Conservation (phyloP, 2,329 filamentous ascomycete species). For the Canariomyces notabilis region DNA sequence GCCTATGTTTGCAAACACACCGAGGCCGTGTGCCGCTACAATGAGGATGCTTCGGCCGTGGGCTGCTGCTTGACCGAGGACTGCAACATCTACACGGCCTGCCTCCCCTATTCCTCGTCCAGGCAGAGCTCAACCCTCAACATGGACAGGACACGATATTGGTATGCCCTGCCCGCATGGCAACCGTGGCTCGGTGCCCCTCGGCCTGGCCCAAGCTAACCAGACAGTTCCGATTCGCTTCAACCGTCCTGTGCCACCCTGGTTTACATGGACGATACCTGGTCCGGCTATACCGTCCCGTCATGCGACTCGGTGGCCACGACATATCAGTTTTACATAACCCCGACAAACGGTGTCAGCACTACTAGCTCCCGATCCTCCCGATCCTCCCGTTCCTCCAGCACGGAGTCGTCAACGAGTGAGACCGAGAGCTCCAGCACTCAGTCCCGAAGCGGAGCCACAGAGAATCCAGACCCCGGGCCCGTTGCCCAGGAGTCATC, state of each 20-base stretch:
- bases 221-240: conserved; percentile 10
- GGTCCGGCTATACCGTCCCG: conserved; percentile 15
- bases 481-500: not conserved
- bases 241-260: conserved; percentile 15
- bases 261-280: conserved; percentile 8
- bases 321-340: conserved; percentile 7
- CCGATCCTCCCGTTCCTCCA: conserved; percentile 12
- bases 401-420: not conserved
- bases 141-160: conserved; percentile 15
- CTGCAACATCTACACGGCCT: conserved; percentile 17
- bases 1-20: conserved; percentile 1
- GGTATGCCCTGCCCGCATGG: conserved; percentile 3
- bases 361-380: conserved; percentile 23
- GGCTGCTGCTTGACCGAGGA: conserved; percentile 15
- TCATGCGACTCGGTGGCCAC: conserved; percentile 9
- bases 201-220: not conserved
- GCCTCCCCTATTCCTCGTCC: conserved; percentile 13
- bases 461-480: not conserved
- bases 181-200: not conserved
- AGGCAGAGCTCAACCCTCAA: conserved; percentile 2
- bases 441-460: not conserved
- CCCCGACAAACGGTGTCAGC: not conserved
- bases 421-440: not conserved
- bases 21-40: conserved; percentile 11
- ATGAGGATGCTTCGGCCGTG: conserved; percentile 10